Percentiles rank a stretch among this genome's conserved stretches.
These are phyloP conservation scores for Tricholoma flavovirens DNA, from an alignment of 768 basidiomycete species.

Conservation along the genomic window DNA sequence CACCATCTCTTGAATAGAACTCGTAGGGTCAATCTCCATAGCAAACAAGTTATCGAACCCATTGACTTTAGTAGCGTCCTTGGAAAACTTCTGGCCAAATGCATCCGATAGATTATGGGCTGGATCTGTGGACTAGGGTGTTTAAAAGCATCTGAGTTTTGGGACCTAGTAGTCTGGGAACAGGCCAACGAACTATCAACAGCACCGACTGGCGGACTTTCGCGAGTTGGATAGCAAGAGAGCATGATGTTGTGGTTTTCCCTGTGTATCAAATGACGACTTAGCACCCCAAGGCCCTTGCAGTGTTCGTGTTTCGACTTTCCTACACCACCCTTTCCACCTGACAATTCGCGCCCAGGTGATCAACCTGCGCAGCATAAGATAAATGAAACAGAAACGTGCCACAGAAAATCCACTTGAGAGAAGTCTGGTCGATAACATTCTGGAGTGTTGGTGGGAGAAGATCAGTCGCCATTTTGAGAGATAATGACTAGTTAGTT, in stretches of 20 bases:
- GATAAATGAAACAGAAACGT: conserved; percentile 26
- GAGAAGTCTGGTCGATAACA: conserved; percentile 82
- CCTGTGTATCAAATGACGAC: conserved; percentile 39
- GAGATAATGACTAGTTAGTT: neutral
- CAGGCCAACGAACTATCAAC: conserved; percentile 67
- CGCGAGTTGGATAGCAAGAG: conserved; percentile 94
- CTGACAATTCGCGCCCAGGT: conserved; percentile 34
- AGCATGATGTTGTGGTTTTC: conserved; percentile 98
- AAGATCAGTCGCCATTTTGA: conserved; percentile 51
- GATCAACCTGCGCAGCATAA: conserved; percentile 10
- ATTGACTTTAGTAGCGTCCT: conserved; percentile 97
- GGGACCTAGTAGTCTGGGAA: neutral
- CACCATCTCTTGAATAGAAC: conserved; percentile 98
- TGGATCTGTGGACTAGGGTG: conserved; percentile 88
- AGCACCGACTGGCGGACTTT: conserved; percentile 90
- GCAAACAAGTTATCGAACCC: conserved; percentile 95
- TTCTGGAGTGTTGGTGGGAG: conserved; percentile 89
- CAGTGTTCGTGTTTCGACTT: conserved; percentile 24
- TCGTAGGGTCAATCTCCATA: conserved; percentile 99
- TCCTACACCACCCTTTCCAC: conserved; percentile 99
- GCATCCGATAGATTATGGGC: conserved; percentile 99
- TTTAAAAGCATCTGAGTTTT: neutral
- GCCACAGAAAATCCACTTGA: conserved; percentile 99
- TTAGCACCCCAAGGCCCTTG: neutral
- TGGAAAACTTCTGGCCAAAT: conserved; percentile 98